A percentile compares a stretch with the other conserved stretches of the same genome.
Evolutionary conservation across 1,139 yeast species (phyloP).

Genomic region (Kodamaea arcana): DNA sequence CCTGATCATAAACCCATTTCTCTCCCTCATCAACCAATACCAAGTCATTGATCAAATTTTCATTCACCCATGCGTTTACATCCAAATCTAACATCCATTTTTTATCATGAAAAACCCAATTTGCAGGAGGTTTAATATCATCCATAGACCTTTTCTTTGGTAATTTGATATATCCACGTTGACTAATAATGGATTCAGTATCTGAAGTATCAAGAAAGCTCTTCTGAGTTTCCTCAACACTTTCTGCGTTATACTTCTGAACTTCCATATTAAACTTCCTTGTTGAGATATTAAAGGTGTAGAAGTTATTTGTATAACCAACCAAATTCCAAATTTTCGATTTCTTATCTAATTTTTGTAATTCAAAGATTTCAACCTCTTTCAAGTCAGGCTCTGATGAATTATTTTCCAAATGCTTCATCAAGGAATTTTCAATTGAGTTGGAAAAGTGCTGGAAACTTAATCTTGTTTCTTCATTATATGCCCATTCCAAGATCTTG

Average conservation of each 20-base stretch:
- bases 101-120: slow-evolving; percentile 48
- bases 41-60: slow-evolving; percentile 46
- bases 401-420: slow-evolving; percentile 11
- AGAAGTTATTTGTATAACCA: slow-evolving; percentile 56
- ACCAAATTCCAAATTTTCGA: slow-evolving; percentile 56
- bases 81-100: slow-evolving; percentile 60
- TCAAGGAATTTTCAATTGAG: slow-evolving; percentile 38
- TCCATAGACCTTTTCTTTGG: slow-evolving; percentile 19
- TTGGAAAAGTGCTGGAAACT: slow-evolving; percentile 44
- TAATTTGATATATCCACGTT: slow-evolving; percentile 6
- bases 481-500: slow-evolving; percentile 38
- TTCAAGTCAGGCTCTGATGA: slow-evolving; percentile 10
- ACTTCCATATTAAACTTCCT: slow-evolving; percentile 17
- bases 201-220: slow-evolving; percentile 7
- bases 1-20: slow-evolving; percentile 71
- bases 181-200: background rate
- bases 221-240: slow-evolving; percentile 10
- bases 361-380: slow-evolving; percentile 65
- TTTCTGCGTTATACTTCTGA: no score
- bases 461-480: slow-evolving; percentile 61
- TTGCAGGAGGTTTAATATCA: slow-evolving; percentile 50
- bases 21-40: slow-evolving; percentile 62
- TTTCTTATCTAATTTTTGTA: slow-evolving; percentile 52
- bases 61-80: slow-evolving; percentile 55
- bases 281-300: slow-evolving; percentile 37